Base-by-base conservation (phyloP, 2,329 filamentous ascomycete species). In the Pyrenophora graminea region DNA sequence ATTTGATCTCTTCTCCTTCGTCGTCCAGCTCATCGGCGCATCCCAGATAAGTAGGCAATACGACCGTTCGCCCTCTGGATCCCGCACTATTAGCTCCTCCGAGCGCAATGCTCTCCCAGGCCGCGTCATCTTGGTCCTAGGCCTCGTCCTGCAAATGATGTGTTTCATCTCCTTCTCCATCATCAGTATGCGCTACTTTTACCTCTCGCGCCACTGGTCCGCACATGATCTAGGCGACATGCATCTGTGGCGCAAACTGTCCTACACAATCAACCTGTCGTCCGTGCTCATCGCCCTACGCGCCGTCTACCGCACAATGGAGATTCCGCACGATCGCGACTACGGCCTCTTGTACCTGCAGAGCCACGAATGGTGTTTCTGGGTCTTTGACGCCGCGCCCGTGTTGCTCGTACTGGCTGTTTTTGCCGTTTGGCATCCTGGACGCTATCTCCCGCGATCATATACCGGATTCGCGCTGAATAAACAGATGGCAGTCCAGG, bases 241-340 rank as follows among this genome's bases (percentile, higher is more conserved):
- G 64, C 66, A 67, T 39, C 61, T 72, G 43, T 72, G 69, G 68
- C 65, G 69, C 13, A 66, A 69, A 17, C 58, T 72, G 10, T 59
- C 53, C 8, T 71, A 67, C 45, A 68, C 69, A 12, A 72, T 71
- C 54, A 72, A 71, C 37, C 45, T 69, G 2, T 70, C 68, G 0
- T 69, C 67, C 2, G 56, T 63, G 0, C 57, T 65, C 31, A 67
- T 67, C 34, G 65, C 82, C 69, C 54, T 80, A 3, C 79, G 80
- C 12, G 81, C 77, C n/a, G 72, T 82, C 23, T 83, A 80, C 53
- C 76, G 80, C n/a, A 75, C 80, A 3, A 73, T 80, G 40, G 80
- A 83, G 56, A 82, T 82, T 52, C 76, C 77, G 0, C 73, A 80
- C 31, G 80, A 80, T 44, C 62, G 62, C 42, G 53, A 61, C 13